Base-by-base conservation (phyloP, 371 early-diverging fungal species). In the Saksenaea vasiformis region DNA sequence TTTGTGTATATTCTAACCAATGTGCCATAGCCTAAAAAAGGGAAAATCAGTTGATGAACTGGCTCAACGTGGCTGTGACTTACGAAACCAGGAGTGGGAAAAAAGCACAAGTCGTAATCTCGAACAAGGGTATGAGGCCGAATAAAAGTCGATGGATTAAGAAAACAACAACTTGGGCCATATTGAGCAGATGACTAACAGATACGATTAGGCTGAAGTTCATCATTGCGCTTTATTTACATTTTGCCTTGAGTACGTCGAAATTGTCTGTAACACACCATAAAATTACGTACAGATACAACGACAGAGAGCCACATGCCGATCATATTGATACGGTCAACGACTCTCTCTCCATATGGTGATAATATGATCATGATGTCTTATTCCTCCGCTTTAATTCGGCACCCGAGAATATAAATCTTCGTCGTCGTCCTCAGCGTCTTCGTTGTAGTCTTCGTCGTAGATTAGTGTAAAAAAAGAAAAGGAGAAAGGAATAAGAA, bases 1-100 rank as follows among this genome's bases (percentile, higher is more conserved):
- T 7, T 31, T 31, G 31, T 31, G 31, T 27, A 17, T 11, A 44
- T 59, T 56, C 51, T 60, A 61, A 69, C 67, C 58, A 17, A 73
- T 54, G 36, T 73, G 73, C 73, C 73, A 73, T 61, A 73, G 60
- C 54, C 73, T 73, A 64, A 14, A 37, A 56, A 44, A 43, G 7
- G 24, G 15, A 19, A 39, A 58, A 60, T 17, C 3, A 14, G 17
- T 10, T 54, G 15, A 35, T 15, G 51, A 26, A 43, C 54, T 27
- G 14, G 13, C 31, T 24, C 10, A 7, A 38, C 55, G 15, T 5
- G 39, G 13, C 11, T 11, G 17, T 35, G 14, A 57, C 78, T 59
- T 79, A 79, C 80, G 74, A 80, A 15, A 80, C 73, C 57, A 80
- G 73, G 5, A 80, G 65, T 14, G 80, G 80, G 60, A 68, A 80